These are phyloP conservation scores for Linum lewisii DNA, from an alignment of 345 rosid genomes.

Conservation along the genomic window DNA sequence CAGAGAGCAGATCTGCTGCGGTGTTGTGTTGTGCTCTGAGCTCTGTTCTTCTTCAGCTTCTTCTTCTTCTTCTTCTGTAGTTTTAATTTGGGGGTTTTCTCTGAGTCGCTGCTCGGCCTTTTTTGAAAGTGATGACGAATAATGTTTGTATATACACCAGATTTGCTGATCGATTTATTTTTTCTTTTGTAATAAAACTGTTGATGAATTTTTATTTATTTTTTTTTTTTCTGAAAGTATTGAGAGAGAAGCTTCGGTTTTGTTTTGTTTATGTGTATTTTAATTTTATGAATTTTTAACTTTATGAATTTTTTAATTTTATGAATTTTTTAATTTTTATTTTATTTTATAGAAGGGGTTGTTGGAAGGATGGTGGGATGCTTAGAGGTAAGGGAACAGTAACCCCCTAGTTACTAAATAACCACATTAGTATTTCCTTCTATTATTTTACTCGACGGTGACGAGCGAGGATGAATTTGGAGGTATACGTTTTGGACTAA, in stretches of 20 bases:
- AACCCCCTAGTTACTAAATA: too few relatives aligned
- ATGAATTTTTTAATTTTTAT: too few relatives aligned
- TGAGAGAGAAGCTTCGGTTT: neutral
- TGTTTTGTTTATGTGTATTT: too few relatives aligned
- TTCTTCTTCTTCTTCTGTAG: neutral
- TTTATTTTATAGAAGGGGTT: neutral
- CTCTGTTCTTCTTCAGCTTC: neutral
- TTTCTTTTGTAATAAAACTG: neutral
- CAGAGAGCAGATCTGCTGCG: neutral
- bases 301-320: too few relatives aligned
- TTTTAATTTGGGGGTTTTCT: neutral
- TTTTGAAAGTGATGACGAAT: neutral
- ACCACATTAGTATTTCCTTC: too few relatives aligned
- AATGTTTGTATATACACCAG: neutral
- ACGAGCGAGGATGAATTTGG: too few relatives aligned
- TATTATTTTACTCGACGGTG: too few relatives aligned
- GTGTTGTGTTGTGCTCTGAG: neutral
- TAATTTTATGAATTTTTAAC: too few relatives aligned
- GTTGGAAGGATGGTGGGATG: neutral
- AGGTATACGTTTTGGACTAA: too few relatives aligned
- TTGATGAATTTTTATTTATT: too few relatives aligned
- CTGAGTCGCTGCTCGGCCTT: neutral
- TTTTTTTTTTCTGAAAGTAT: too few relatives aligned
- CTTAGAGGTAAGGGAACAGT: neutral
- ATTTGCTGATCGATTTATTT: neutral